phyloP scores from a whole-genome alignment of 2,329 filamentous ascomycete species.

The Aspergillus caelatus region DNA sequence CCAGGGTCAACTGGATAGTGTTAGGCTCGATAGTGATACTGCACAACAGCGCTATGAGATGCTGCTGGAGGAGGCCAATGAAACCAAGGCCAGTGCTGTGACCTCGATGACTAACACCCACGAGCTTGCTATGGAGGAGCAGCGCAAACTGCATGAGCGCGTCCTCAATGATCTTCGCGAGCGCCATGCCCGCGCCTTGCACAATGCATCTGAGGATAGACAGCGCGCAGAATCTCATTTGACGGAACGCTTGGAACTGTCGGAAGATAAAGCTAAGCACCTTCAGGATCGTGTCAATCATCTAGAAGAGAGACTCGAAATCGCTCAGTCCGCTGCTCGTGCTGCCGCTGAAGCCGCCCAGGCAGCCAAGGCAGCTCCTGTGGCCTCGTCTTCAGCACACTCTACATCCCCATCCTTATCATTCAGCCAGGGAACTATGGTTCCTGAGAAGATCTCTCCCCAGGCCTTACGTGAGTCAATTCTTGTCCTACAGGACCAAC shows the following conservation, averaged over 20 bases:
- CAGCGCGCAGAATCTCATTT: constrained; percentile 78
- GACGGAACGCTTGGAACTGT: constrained; percentile 77
- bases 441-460: constrained; percentile 86
- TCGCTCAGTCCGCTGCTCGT: constrained; percentile 82
- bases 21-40: constrained; percentile 78
- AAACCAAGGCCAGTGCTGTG: constrained; percentile 64
- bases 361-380: constrained; percentile 51
- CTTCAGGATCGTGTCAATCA: constrained; percentile 82
- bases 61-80: constrained; percentile 78
- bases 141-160: constrained; percentile 69
- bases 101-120: constrained; percentile 57
- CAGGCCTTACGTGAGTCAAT: constrained; percentile 96
- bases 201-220: constrained; percentile 76
- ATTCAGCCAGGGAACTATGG: constrained; percentile 47
- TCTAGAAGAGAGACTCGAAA: constrained; percentile 86
- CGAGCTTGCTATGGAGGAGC: constrained; percentile 58
- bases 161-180: constrained; percentile 74
- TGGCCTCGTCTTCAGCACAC: constrained; percentile 43
- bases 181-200: constrained; percentile 73
- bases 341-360: constrained; percentile 76
- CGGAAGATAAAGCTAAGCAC: constrained; percentile 81
- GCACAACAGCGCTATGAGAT: constrained; percentile 80
- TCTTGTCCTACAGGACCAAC: constrained; percentile 91
- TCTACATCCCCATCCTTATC: constrained; percentile 52
- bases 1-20: constrained; percentile 74